A percentile compares a stretch with the other conserved stretches of the same genome.
These are phyloP conservation scores for Flaveria bidentis DNA, from an alignment of 129 eudicot genomes.

Conservation along the genomic window DNA sequence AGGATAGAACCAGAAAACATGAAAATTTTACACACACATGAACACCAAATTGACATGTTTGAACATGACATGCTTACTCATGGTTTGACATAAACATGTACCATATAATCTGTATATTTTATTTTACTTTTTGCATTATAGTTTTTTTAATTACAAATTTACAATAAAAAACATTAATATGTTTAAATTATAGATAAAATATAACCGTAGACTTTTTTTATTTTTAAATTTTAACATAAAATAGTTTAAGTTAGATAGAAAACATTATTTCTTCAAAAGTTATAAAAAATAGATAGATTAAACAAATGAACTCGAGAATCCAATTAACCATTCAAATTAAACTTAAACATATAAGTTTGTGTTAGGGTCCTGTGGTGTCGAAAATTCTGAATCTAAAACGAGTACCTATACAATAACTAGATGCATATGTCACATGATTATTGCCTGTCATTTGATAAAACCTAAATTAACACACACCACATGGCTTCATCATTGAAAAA, in stretches of 20 bases:
- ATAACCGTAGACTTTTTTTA: too few species aligned
- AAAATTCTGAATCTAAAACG: neutral
- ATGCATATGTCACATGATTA: conserved; percentile 33
- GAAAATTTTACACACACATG: neutral
- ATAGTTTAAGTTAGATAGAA: too few species aligned
- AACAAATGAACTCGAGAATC: neutral
- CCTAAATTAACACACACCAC: conserved; percentile 35
- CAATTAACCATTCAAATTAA: neutral
- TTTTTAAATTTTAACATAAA: neutral
- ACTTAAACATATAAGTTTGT: neutral
- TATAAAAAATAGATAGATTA: neutral
- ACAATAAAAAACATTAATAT: neutral
- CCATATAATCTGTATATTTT: neutral
- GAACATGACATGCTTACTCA: neutral
- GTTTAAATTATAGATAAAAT: too few species aligned
- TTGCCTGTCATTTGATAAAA: conserved; percentile 19
- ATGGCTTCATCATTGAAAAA: conserved; percentile 50
- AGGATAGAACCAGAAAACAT: neutral
- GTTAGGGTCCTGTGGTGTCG: too few species aligned
- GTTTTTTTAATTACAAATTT: neutral
- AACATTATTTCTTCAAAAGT: neutral
- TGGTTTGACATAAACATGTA: neutral
- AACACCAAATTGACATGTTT: neutral
- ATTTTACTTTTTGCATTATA: neutral
- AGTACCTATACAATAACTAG: conserved; percentile 15